Evolutionary conservation across 2,329 filamentous ascomycete species (phyloP).

Genomic region (Torrubiella hemipterigena): DNA sequence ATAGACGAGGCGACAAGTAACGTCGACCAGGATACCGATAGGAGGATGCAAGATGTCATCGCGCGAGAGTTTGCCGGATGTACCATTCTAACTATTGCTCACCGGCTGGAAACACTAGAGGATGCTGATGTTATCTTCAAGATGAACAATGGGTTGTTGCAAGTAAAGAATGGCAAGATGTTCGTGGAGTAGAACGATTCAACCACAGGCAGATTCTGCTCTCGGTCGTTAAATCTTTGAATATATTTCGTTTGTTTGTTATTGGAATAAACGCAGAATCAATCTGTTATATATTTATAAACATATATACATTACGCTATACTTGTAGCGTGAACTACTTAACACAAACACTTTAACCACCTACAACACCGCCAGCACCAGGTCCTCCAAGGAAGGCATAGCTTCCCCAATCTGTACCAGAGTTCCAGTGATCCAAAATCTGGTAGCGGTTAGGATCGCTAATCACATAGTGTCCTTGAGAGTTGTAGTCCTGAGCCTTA

Average conservation of each 20-base stretch:
- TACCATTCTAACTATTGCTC: conserved; percentile 38
- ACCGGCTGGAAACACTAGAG: conserved; percentile 30
- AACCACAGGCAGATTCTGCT: no score
- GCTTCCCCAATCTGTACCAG: conserved; percentile 9
- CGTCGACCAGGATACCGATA: conserved; percentile 23
- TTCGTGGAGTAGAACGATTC: no score
- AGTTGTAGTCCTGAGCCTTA: conserved; percentile 5
- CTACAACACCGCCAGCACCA: conserved; percentile 10
- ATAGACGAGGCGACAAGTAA: conserved; percentile 24
- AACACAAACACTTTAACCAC: conserved; percentile 6
- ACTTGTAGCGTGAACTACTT: neutral
- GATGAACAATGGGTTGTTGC: no score
- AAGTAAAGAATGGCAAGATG: no score
- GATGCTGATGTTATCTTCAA: conserved; percentile 33
- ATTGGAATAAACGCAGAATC: no score
- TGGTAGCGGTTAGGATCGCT: conserved; percentile 9
- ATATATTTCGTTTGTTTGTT: no score
- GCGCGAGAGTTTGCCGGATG: conserved; percentile 19
- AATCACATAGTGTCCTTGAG: conserved; percentile 1
- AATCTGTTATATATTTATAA: no score
- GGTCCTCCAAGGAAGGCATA: conserved; percentile 10
- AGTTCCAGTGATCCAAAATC: conserved; percentile 7
- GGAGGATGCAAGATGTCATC: conserved; percentile 21
- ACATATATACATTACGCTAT: conserved; percentile 2
- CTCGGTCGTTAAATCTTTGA: no score